Percentiles rank a stretch among this genome's conserved stretches.
phyloP scores from a whole-genome alignment of 495 filamentous ascomycete species.

The Umbilicaria muhlenbergii region DNA sequence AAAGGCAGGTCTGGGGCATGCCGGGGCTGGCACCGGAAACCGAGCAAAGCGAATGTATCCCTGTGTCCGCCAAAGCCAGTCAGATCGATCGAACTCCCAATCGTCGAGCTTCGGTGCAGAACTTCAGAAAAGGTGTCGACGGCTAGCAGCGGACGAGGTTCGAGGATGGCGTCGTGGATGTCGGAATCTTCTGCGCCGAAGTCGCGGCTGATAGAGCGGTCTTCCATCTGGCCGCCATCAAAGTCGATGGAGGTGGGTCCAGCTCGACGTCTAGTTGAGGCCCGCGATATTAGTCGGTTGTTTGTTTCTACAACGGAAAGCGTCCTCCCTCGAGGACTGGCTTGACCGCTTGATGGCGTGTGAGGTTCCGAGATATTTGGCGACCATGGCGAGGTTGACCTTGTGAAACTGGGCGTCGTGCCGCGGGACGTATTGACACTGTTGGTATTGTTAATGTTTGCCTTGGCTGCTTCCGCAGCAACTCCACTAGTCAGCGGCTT shows the following conservation, averaged over 20 bases:
- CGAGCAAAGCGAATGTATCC: constrained; percentile 10
- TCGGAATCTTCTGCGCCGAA: neutral
- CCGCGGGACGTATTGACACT: too few species aligned
- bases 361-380: too few species aligned
- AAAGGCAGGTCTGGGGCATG: constrained; percentile 1
- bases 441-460: too few species aligned
- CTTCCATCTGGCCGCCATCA: neutral
- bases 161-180: neutral
- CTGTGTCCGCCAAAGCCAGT: constrained; percentile 9
- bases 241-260: neutral
- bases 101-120: constrained; percentile 1
- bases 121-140: constrained; percentile 8
- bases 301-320: neutral
- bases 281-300: neutral
- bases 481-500: too few species aligned
- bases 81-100: constrained; percentile 4
- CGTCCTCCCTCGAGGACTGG: constrained; percentile 9
- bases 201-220: constrained; percentile 3
- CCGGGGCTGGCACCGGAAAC: constrained; percentile 1
- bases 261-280: neutral
- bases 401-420: too few species aligned
- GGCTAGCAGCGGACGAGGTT: constrained; percentile 1
- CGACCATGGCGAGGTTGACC: too few species aligned
- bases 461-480: too few species aligned
- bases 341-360: constrained; percentile 1